Percentiles rank a stretch among this genome's conserved stretches.
Conservation (phyloP, 2,329 filamentous ascomycete genomes). For the Alternaria solani region DNA sequence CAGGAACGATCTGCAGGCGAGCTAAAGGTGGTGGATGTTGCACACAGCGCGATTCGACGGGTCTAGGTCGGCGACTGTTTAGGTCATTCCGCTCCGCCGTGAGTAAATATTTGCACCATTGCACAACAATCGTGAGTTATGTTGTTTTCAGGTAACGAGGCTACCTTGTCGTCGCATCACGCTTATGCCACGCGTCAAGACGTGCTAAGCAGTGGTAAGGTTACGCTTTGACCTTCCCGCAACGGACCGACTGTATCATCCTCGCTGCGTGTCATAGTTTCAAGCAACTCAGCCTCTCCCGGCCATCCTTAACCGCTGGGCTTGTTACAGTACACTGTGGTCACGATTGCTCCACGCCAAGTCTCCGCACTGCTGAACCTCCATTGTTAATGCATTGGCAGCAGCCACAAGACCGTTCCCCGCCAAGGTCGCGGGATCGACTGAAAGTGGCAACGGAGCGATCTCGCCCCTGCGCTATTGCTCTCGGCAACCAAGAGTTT, state of each 20-base stretch:
- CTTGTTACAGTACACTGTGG: slow-evolving; percentile 1
- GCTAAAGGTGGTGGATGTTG: neutral
- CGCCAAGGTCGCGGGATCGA: slow-evolving; percentile 2
- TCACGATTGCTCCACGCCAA: neutral
- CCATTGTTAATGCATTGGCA: neutral
- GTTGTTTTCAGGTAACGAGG: neutral
- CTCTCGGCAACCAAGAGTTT: neutral
- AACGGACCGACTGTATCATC: neutral
- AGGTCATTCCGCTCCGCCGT: neutral
- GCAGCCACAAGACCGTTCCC: neutral
- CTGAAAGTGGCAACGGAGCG: neutral
- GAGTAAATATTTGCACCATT: neutral
- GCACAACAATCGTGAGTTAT: neutral
- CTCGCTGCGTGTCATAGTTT: neutral
- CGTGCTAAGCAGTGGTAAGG: neutral
- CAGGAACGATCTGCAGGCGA: neutral
- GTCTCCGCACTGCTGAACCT: neutral
- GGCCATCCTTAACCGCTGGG: neutral
- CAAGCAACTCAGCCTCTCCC: slow-evolving; percentile 1
- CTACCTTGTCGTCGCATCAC: slow-evolving; percentile 2
- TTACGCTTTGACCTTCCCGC: neutral
- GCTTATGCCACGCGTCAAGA: slow-evolving; percentile 1
- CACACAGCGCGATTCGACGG: neutral
- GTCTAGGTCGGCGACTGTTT: neutral
- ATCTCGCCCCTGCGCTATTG: slow-evolving; percentile 6